Evolutionary conservation across 2,329 filamentous ascomycete genomes (phyloP).

Genomic region (Hirsutella rhossiliensis): DNA sequence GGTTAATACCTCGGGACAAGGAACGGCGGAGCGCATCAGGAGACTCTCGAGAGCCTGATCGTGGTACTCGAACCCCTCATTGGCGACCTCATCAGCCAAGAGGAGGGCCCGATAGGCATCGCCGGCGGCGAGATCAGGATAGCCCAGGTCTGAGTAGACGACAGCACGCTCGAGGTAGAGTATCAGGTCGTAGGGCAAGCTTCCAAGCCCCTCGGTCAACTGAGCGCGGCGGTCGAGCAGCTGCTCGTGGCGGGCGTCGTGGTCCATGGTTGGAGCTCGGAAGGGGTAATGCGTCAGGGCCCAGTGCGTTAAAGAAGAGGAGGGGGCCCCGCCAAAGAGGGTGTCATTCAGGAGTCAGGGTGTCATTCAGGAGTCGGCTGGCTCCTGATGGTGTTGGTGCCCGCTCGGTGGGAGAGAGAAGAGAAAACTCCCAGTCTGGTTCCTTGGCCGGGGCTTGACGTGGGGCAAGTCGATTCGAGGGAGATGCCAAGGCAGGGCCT

Average conservation of each 20-base stretch:
- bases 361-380: neutral
- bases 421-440: no score
- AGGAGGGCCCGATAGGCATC: conserved; percentile 89
- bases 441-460: neutral
- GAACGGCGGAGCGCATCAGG: conserved; percentile 17
- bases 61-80: conserved; percentile 76
- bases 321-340: neutral
- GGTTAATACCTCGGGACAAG: conserved; percentile 32
- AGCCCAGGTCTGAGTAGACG: conserved; percentile 62
- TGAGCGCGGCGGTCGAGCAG: conserved; percentile 42
- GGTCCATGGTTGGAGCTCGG: conserved; percentile 14
- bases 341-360: neutral
- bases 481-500: neutral
- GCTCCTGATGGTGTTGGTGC: neutral
- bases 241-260: conserved; percentile 24
- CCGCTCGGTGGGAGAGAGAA: neutral
- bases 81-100: conserved; percentile 65
- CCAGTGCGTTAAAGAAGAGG: neutral
- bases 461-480: neutral
- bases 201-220: conserved; percentile 41
- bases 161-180: conserved; percentile 58
- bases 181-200: conserved; percentile 47
- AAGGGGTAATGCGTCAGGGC: neutral
- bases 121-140: conserved; percentile 79
- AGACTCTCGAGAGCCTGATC: conserved; percentile 49